Evolutionary conservation across 73 alveolate species (phyloP), one percentile per base, ranked within the genome.

Genomic region (Diophrys sp.): DNA sequence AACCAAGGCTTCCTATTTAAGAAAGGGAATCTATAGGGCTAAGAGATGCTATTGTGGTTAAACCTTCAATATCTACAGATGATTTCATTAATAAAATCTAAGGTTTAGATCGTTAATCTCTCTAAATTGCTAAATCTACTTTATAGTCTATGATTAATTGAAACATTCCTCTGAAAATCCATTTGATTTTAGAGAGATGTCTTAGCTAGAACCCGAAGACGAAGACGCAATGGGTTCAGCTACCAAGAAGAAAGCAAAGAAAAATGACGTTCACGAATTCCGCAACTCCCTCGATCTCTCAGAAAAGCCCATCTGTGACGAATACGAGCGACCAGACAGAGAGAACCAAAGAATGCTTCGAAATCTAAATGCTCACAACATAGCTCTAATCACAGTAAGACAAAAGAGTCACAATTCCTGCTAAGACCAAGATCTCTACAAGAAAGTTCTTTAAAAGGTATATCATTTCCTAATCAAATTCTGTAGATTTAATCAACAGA

Each of bases 271-370:
- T 5, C 25, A 68, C 1, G 26, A 68, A 68, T 68, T 68, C 75
- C 25, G 23, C 23, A 26, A 23, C 2, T 2, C 23, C 26, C 34
- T 68, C 2, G 75, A 68, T 2, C 34, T 68, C 44, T 25, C 25
- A 14, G 78, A 57, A 32, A 28, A 74, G 14, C 76, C 85, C 0
- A 18, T 77, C 23, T 70, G 76, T 1, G 53, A 54, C 8, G 85
- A 77, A n/a, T 31, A 14, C 31, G 85, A 77, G 31, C 29, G 31
- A 24, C 85, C 85, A 2, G 33, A 66, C 56, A 29, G 31, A 32
- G 85, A 77, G 29, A 54, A 77, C 44, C 78, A 77, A 56, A 28
- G 85, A 31, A 77, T 77, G 85, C 85, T 77, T 2, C 71, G 72
- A 2, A 77, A 77, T 31, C 56, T 77, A 0, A 70, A 77, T 2